phyloP scores from a whole-genome alignment of 805 yeast species.

The Candida piceae region DNA sequence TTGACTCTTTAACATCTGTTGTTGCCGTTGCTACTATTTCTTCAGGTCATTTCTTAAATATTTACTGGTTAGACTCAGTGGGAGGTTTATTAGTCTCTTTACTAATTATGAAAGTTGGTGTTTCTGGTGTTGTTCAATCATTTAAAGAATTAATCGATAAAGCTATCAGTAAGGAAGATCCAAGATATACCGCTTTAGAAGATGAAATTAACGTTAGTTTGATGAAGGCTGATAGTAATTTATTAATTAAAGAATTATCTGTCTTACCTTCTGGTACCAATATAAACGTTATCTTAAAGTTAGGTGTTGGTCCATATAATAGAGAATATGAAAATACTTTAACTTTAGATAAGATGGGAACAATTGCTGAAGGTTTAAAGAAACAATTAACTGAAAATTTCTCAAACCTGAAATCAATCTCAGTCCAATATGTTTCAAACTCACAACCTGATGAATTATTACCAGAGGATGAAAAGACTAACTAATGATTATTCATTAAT shows the following conservation, averaged over 20 bases:
- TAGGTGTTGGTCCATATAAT: conserved; percentile 29
- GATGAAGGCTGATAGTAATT: conserved; percentile 30
- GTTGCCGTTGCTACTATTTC: conserved; percentile 89
- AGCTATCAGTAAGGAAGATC: conserved; percentile 49
- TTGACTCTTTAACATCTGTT: conserved; percentile 85
- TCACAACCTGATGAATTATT: conserved; percentile 5
- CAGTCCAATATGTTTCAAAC: conserved; percentile 29
- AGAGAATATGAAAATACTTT: conserved; percentile 23
- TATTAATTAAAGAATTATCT: conserved; percentile 35
- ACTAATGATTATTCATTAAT: not conserved
- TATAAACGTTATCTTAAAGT: conserved; percentile 34
- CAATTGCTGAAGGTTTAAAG: conserved; percentile 23
- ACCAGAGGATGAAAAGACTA: conserved; percentile 4
- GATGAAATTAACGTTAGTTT: conserved; percentile 29
- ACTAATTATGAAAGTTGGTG: conserved; percentile 80
- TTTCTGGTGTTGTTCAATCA: conserved; percentile 63
- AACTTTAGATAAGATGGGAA: conserved; percentile 30
- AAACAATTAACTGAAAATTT: conserved; percentile 31
- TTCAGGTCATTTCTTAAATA: conserved; percentile 71
- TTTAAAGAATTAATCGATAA: conserved; percentile 75
- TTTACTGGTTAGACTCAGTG: conserved; percentile 83
- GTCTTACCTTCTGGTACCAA: conserved; percentile 53
- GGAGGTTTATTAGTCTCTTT: conserved; percentile 88
- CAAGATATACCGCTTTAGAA: conserved; percentile 39
- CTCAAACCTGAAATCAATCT: conserved; percentile 29